A percentile compares a stretch with the other conserved stretches of the same genome.
These are phyloP conservation scores for Irpex sp. DNA, from an alignment of 1,284 basidiomycete genomes.

Conservation along the genomic window DNA sequence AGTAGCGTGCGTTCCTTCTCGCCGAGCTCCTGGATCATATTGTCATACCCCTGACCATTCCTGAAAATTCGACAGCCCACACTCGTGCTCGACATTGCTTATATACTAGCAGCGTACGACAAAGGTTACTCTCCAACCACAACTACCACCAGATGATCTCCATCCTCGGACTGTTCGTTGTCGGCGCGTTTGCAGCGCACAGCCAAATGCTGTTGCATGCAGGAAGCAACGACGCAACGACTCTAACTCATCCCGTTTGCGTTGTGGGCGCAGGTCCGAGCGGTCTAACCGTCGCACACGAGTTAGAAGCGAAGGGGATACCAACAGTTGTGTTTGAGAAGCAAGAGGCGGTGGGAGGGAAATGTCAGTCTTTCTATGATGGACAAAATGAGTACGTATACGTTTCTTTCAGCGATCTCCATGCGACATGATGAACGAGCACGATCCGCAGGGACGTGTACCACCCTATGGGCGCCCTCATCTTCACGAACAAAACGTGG, in stretches of 20 bases:
- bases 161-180: not conserved
- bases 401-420: not conserved
- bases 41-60: not conserved
- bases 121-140: not conserved
- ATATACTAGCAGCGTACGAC: not conserved
- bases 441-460: not conserved
- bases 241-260: not conserved
- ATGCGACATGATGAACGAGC: not conserved
- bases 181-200: not conserved
- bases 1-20: not conserved
- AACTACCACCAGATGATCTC: not conserved
- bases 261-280: conserved; percentile 1
- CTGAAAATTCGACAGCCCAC: not conserved
- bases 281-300: conserved; percentile 1
- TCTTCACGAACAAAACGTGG: not conserved
- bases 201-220: not conserved
- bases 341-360: not conserved
- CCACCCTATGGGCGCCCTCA: not conserved
- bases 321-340: conserved; percentile 2
- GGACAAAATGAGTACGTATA: not conserved
- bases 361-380: conserved; percentile 1
- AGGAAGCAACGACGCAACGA: not conserved
- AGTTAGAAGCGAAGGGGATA: not conserved
- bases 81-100: not conserved
- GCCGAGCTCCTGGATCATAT: too few relatives aligned